Evolutionary conservation across 2,329 filamentous ascomycete species (phyloP).

Genomic region (Xylariaceae sp.): DNA sequence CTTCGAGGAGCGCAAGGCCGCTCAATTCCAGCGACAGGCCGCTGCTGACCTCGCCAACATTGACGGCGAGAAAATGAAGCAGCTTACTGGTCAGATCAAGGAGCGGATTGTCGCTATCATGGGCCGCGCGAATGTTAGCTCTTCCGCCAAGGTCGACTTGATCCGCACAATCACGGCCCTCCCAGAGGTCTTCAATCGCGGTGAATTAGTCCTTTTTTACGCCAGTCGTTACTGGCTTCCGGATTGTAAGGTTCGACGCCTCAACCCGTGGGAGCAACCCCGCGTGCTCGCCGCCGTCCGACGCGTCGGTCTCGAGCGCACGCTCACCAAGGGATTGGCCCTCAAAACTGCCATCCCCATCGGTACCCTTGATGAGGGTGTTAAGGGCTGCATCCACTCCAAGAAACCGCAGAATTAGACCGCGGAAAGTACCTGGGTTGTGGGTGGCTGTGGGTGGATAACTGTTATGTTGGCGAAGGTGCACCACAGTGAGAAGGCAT

Average conservation of each 20-base stretch:
- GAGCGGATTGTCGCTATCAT: neutral
- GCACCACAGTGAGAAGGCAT: no score
- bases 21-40: neutral
- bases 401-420: no score
- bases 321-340: neutral
- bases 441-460: no score
- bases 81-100: conserved; percentile 1
- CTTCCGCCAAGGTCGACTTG: neutral
- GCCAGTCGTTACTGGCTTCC: neutral
- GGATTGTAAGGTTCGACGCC: neutral
- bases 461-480: no score
- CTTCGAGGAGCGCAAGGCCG: neutral
- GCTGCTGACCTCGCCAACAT: neutral
- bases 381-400: no score
- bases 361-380: no score
- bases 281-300: neutral
- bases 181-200: neutral
- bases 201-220: conserved; percentile 1
- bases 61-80: neutral
- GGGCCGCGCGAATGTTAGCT: neutral
- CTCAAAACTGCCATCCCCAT: no score
- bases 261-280: neutral
- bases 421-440: no score
- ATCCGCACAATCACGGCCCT: neutral
- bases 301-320: neutral